Evolutionary conservation across 2,329 filamentous ascomycete genomes (phyloP).

Genomic region (Macrophomina pseudophaseolina): DNA sequence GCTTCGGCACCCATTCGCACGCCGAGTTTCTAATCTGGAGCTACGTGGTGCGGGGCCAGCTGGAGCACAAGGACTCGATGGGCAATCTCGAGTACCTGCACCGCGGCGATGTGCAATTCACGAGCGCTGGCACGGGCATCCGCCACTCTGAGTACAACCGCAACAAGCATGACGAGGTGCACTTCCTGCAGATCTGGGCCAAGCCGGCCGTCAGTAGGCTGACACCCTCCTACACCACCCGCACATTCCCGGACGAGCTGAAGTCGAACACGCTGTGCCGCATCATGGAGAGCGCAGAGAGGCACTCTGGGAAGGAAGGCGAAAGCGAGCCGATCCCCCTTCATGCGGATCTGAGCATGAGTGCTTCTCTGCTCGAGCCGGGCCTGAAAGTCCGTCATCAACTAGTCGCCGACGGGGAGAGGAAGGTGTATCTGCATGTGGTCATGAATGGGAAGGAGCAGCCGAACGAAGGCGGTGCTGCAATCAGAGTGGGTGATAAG

Average conservation of each 20-base stretch:
- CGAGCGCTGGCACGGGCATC: constrained; percentile 80
- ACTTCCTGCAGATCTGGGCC: constrained; percentile 91
- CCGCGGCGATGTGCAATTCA: constrained; percentile 87
- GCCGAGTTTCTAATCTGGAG: constrained; percentile 89
- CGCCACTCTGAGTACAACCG: constrained; percentile 85
- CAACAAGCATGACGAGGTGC: constrained; percentile 70
- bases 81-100: constrained; percentile 71
- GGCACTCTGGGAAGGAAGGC: constrained; percentile 68
- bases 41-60: constrained; percentile 83
- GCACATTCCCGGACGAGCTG: constrained; percentile 71
- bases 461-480: constrained; percentile 72
- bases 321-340: constrained; percentile 76
- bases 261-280: constrained; percentile 74
- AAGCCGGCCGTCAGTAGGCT: constrained; percentile 76
- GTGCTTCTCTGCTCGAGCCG: constrained; percentile 73
- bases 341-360: constrained; percentile 84
- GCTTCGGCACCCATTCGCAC: constrained; percentile 86
- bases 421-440: constrained; percentile 81
- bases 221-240: constrained; percentile 76
- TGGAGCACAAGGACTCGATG: constrained; percentile 89
- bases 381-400: constrained; percentile 72
- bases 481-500: constrained; percentile 70
- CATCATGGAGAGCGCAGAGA: constrained; percentile 75
- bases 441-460: constrained; percentile 66
- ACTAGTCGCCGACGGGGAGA: constrained; percentile 66